A percentile compares a stretch with the other conserved stretches of the same genome.
Evolutionary conservation across 176 grass and related monocot genomes (phyloP).

Genomic region (Pharus latifolius): DNA sequence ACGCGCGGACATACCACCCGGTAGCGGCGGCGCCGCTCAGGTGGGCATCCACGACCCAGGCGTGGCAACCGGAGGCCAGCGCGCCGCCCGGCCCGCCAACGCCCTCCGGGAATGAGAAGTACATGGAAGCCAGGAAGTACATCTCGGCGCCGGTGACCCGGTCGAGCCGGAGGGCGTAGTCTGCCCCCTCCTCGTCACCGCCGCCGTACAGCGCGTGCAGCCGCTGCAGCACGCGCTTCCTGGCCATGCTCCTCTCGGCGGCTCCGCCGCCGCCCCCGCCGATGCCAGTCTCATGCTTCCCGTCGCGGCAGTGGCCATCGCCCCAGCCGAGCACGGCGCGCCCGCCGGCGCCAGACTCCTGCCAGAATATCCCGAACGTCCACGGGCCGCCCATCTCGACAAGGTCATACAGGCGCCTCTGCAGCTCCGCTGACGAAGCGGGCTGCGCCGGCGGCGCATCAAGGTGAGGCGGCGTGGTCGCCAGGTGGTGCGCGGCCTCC

Average conservation of each 20-base stretch:
- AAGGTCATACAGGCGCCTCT: constrained; percentile 51
- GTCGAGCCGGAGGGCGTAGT: constrained; percentile 57
- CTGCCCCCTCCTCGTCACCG: constrained; percentile 51
- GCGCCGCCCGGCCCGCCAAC: constrained; percentile 49
- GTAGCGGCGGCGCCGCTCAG: background rate
- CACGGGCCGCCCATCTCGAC: constrained; percentile 45
- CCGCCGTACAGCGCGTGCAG: constrained; percentile 55
- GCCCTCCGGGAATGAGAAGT: constrained; percentile 63
- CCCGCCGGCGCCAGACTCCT: constrained; percentile 29
- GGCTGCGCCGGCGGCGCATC: constrained; percentile 29
- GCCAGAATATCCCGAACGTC: constrained; percentile 87
- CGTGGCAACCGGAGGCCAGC: constrained; percentile 34
- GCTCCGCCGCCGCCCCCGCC: background rate
- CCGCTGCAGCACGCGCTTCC: constrained; percentile 72
- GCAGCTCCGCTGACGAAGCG: constrained; percentile 20
- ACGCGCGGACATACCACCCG: constrained; percentile 51
- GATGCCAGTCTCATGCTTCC: background rate
- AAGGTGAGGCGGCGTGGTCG: constrained; percentile 34
- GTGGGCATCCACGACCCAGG: constrained; percentile 40
- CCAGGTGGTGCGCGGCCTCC: constrained; percentile 57
- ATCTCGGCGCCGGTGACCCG: constrained; percentile 61
- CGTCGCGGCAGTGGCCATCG: constrained; percentile 82
- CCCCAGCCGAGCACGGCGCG: constrained; percentile 61
- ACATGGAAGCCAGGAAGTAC: constrained; percentile 94
- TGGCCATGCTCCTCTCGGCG: constrained; percentile 16